Evolutionary conservation across 495 filamentous ascomycete genomes (phyloP).

Genomic region (Chaetomium cochliodes): DNA sequence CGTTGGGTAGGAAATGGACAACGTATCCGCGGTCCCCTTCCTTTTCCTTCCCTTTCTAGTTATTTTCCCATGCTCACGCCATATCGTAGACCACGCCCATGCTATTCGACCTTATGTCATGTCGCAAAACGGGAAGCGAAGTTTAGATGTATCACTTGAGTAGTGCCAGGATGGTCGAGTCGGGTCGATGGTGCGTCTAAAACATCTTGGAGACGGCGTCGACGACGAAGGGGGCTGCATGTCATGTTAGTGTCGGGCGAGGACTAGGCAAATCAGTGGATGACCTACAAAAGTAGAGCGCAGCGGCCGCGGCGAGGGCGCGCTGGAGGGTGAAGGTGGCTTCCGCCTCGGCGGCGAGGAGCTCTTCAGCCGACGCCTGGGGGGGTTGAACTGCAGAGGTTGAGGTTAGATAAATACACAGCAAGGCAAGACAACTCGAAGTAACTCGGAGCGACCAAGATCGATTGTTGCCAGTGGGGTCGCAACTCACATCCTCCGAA

Average conservation of each 20-base stretch:
- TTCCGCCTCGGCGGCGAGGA: constrained; percentile 65
- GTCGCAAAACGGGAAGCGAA: background rate
- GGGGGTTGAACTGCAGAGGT: constrained; percentile 47
- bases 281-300: constrained; percentile 80
- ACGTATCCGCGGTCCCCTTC: background rate
- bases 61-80: too few species aligned
- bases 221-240: constrained; percentile 74
- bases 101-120: background rate
- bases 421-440: background rate
- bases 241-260: background rate
- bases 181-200: constrained; percentile 39
- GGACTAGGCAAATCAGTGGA: background rate
- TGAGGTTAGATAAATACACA: too few species aligned
- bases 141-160: background rate
- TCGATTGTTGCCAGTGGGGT: background rate
- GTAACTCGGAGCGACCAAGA: too few species aligned
- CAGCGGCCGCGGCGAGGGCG: constrained; percentile 59
- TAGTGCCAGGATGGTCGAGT: background rate
- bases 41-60: background rate
- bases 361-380: constrained; percentile 51
- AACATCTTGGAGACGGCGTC: constrained; percentile 74
- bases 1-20: background rate
- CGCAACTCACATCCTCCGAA: constrained; percentile 46
- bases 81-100: background rate
- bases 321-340: constrained; percentile 65